Percentiles rank a stretch among this genome's conserved stretches.
phyloP scores from a whole-genome alignment of 1,139 yeast species.

The Geotrichum reessii region DNA sequence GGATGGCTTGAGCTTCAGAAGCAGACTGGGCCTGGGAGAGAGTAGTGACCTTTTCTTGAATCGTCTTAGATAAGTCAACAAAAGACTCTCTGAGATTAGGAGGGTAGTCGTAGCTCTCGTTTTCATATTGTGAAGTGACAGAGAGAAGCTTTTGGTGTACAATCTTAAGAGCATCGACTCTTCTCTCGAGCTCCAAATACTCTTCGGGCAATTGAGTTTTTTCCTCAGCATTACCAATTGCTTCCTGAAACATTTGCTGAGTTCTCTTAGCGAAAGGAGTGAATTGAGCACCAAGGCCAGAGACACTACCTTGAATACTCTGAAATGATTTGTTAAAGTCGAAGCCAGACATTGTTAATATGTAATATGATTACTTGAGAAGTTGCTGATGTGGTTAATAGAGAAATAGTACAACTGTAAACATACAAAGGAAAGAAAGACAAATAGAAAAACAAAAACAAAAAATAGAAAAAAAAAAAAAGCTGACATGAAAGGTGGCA shows the following conservation, averaged over 20 bases:
- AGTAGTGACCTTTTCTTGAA: conserved; percentile 60
- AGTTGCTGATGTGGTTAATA: not conserved
- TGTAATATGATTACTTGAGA: not conserved
- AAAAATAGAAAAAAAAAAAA: not conserved
- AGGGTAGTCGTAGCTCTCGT: conserved; percentile 85
- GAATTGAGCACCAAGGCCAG: conserved; percentile 38
- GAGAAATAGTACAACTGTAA: too few species aligned
- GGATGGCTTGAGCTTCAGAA: conserved; percentile 75
- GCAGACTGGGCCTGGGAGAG: conserved; percentile 73
- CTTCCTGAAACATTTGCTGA: conserved; percentile 71
- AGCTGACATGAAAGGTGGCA: not conserved
- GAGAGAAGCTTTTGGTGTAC: conserved; percentile 69
- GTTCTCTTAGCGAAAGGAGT: conserved; percentile 77
- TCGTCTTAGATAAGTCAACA: conserved; percentile 63
- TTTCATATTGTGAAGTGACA: conserved; percentile 67
- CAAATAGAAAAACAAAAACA: not conserved
- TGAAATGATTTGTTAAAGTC: conserved; percentile 37
- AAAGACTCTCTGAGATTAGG: conserved; percentile 65
- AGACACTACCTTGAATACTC: conserved; percentile 34
- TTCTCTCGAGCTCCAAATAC: conserved; percentile 65
- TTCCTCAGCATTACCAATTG: conserved; percentile 72
- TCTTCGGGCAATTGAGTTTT: conserved; percentile 80
- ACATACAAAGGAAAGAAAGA: not conserved
- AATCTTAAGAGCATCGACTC: conserved; percentile 67
- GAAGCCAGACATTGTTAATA: not conserved